Conservation (phyloP, 768 basidiomycete genomes). For the Lyophyllum shimeji region DNA sequence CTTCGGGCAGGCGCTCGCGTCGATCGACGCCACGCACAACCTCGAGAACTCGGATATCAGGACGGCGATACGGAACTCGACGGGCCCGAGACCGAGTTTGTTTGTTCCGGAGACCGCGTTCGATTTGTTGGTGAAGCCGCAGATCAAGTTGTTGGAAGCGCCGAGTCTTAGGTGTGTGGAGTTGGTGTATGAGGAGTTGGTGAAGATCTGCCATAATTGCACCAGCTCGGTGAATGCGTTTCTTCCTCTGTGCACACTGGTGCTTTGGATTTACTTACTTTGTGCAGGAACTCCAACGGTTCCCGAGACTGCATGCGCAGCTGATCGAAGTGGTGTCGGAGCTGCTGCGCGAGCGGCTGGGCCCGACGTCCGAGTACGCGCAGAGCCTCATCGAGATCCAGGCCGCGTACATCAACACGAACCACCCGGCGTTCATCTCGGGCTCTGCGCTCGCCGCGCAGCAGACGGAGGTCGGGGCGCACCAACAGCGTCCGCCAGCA, state of each 20-base stretch:
- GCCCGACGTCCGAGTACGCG: constrained; percentile 96
- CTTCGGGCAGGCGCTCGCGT: constrained; percentile 88
- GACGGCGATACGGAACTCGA: constrained; percentile 97
- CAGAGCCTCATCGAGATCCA: constrained; percentile 96
- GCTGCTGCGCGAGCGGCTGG: constrained; percentile 89
- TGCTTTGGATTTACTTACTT: neutral
- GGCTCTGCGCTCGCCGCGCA: constrained; percentile 68
- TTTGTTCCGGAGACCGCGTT: constrained; percentile 98
- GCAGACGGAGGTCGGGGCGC: constrained; percentile 38
- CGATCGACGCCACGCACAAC: constrained; percentile 88
- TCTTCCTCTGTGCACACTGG: constrained; percentile 23
- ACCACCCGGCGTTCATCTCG: constrained; percentile 92
- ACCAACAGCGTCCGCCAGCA: constrained; percentile 41
- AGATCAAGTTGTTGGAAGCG: constrained; percentile 93
- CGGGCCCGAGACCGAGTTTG: constrained; percentile 92
- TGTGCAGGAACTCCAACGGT: constrained; percentile 86
- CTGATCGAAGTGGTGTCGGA: constrained; percentile 97
- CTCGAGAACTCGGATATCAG: constrained; percentile 94
- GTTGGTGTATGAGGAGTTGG: constrained; percentile 96
- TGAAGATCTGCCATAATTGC: constrained; percentile 99
- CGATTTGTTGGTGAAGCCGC: constrained; percentile 94
- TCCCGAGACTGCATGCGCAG: constrained; percentile 91
- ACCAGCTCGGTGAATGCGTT: constrained; percentile 70
- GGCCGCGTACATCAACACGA: constrained; percentile 99
- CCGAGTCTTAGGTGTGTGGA: constrained; percentile 96